A percentile compares a stretch with the other conserved stretches of the same genome.
These are phyloP conservation scores for Cryptococcus depauperatus DNA, from an alignment of 1,284 basidiomycete species.

Conservation along the genomic window DNA sequence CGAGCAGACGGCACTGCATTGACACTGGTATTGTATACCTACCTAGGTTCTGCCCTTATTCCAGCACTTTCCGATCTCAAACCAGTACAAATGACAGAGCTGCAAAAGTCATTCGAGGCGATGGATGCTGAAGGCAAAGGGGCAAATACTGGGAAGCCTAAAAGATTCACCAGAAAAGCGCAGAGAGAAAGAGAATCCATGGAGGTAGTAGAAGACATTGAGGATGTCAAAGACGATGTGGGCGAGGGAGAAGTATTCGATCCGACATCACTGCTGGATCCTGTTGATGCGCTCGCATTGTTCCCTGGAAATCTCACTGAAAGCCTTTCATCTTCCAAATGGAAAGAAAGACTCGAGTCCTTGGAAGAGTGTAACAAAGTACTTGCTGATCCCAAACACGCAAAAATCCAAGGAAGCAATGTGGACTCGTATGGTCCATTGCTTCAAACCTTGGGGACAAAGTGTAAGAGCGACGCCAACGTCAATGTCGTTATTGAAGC, in stretches of 20 bases:
- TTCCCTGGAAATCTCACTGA: conserved; percentile 68
- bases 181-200: conserved; percentile 63
- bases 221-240: conserved; percentile 22
- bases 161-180: conserved; percentile 68
- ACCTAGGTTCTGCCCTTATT: conserved; percentile 78
- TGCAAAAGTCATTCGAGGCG: conserved; percentile 80
- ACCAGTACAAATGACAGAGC: conserved; percentile 94
- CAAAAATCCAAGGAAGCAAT: conserved; percentile 68
- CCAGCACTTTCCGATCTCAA: conserved; percentile 87
- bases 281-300: conserved; percentile 66
- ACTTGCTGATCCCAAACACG: conserved; percentile 56
- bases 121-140: conserved; percentile 77
- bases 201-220: conserved; percentile 45
- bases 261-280: conserved; percentile 74
- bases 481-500: conserved; percentile 91
- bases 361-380: conserved; percentile 74
- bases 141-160: conserved; percentile 69
- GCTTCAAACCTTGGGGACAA: conserved; percentile 59
- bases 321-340: conserved; percentile 78
- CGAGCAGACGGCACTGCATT: conserved; percentile 82
- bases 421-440: conserved; percentile 43
- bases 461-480: conserved; percentile 85
- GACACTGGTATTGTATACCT: conserved; percentile 72
- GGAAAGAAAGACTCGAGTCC: conserved; percentile 95
- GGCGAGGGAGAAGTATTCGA: conserved; percentile 49